Evolutionary conservation across 2,329 filamentous ascomycete genomes (phyloP).

Genomic region (Aspergillus neoniger): DNA sequence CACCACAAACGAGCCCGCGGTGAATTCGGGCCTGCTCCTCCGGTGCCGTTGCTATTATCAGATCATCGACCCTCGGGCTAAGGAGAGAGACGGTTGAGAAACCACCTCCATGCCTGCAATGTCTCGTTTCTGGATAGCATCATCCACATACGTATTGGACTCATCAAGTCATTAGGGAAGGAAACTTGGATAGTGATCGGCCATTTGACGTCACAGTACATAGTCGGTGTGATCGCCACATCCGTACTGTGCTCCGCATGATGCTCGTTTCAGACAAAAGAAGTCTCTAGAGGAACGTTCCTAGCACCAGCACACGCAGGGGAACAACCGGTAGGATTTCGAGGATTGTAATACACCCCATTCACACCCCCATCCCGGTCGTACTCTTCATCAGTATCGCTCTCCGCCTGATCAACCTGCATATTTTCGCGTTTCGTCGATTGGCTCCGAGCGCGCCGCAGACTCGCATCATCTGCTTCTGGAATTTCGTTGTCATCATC

Average conservation of each 20-base stretch:
- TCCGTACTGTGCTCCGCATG: background rate
- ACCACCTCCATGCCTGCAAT: too few relatives aligned
- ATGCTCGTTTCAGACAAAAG: background rate
- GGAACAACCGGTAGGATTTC: constrained; percentile 53
- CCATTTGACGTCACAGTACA: background rate
- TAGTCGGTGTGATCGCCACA: background rate
- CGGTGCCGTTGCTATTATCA: background rate
- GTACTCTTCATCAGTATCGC: constrained; percentile 71
- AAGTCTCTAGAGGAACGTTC: background rate
- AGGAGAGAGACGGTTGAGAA: background rate
- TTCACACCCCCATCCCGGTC: constrained; percentile 32
- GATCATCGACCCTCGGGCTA: background rate
- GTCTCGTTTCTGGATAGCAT: too few relatives aligned
- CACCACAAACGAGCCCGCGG: background rate
- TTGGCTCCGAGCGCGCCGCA: constrained; percentile 1
- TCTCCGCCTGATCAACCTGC: constrained; percentile 58
- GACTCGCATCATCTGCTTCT: constrained; percentile 19
- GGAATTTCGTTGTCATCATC: constrained; percentile 40
- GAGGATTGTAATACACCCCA: constrained; percentile 55
- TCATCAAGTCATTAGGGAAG: background rate
- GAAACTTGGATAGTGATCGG: background rate
- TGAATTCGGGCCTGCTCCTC: background rate
- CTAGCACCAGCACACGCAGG: constrained; percentile 35
- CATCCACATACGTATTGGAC: too few relatives aligned
- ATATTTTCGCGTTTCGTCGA: constrained; percentile 3